A percentile compares a stretch with the other conserved stretches of the same genome.
Evolutionary conservation across 202 grass and related monocot genomes (phyloP).

Genomic region (Cymbopogon flexuosus): DNA sequence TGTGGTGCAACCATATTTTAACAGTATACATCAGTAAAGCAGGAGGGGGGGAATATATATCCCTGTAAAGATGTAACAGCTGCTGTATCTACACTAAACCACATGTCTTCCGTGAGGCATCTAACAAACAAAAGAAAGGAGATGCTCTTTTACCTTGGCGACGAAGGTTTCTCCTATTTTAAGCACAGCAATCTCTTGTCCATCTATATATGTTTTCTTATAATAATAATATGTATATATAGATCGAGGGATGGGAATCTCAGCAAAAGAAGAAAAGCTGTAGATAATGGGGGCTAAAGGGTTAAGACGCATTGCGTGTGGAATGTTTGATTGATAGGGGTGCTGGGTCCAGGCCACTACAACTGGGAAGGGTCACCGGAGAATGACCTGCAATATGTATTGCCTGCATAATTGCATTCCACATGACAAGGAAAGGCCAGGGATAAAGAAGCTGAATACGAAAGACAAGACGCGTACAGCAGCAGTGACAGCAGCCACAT

Average conservation of each 20-base stretch:
- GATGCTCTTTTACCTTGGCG: conserved; percentile 53
- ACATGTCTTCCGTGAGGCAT: conserved; percentile 48
- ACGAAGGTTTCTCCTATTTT: conserved; percentile 42
- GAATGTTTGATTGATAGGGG: conserved; percentile 21
- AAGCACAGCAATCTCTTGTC: conserved; percentile 5
- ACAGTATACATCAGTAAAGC: not conserved
- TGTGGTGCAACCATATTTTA: not conserved
- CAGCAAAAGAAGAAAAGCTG: conserved; percentile 16
- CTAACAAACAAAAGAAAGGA: conserved; percentile 38
- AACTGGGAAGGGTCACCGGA: not conserved
- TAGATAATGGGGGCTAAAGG: conserved; percentile 35
- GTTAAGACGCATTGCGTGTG: conserved; percentile 28
- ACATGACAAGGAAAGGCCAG: not conserved
- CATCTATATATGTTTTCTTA: conserved; percentile 1
- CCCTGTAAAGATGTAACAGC: not conserved
- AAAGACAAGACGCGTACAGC: not conserved
- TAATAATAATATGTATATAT: not conserved
- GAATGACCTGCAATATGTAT: conserved; percentile 2
- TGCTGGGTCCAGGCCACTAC: not conserved
- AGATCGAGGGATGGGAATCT: conserved; percentile 27
- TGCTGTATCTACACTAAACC: conserved; percentile 48
- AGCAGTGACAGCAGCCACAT: not conserved
- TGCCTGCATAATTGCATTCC: conserved; percentile 1
- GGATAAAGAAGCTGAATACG: not conserved
- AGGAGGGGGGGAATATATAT: conserved; percentile 13